Evolutionary conservation across 1,284 basidiomycete genomes (phyloP), one percentile per base, ranked within the genome.

Genomic region (Ceratobasidium sp.): DNA sequence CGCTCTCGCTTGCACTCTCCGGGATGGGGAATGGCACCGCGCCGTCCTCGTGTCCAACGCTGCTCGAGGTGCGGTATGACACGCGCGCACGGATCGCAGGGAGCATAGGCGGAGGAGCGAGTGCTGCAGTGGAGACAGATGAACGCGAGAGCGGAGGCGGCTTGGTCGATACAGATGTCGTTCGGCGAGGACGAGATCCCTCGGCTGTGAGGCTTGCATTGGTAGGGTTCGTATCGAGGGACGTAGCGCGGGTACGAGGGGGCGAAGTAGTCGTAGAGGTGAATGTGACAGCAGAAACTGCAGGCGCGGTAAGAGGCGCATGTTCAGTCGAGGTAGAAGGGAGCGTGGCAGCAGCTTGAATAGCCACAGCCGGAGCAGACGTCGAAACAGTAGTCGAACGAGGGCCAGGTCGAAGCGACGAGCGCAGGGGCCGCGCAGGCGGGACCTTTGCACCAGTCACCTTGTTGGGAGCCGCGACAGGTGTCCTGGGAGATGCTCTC

Each of bases 1-100:
- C 41, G 22, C 41, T 56, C 56, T 46, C 41, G 56, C 41, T 37
- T n/a, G 54, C 54, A 56, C 61, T 63, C 41, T 63, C 61, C 5
- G 61, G 61, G n/a, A 63, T 63, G 24, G 68, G 68, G 51, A 72
- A 69, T 43, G 68, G 68, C 13, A 68, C 51, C 16, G 31, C 54
- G 22, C 43, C 65, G 31, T 54, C 61, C 19, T 34, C 29, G 37
- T 31, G 51, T 16, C 34, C n/a, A 37, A n/a, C 56, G 9, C 39
- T 56, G n/a, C 31, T 56, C 8, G 41, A 27, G 0, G 51, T 46
- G 19, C 66, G 66, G 27, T 29, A 39, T 16, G 41, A n/a, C 4
- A 53, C 39, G 31, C 66, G 66, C 9, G 53, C 51, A 41, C 37
- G 49, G 19, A 59, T 49, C 2, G 43, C 24, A 24, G 68, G 41